A percentile compares a stretch with the other conserved stretches of the same genome.
Evolutionary conservation across 768 basidiomycete species (phyloP).

Genomic region (Macrolepiota fuliginosa): DNA sequence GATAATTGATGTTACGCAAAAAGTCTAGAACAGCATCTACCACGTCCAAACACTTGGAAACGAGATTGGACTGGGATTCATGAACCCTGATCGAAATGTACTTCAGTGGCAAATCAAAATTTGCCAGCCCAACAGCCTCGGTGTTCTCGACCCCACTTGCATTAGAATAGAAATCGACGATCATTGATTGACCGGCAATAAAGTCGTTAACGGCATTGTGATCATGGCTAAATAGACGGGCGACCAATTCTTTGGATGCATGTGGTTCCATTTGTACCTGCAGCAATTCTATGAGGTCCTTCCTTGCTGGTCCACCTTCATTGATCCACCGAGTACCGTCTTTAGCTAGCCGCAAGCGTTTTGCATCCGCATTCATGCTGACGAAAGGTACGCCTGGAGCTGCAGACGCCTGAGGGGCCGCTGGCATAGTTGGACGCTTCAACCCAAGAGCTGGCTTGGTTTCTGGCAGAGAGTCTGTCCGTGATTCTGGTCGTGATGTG

Average conservation of each 20-base stretch:
- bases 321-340: slow-evolving; percentile 84
- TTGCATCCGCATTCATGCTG: slow-evolving; percentile 57
- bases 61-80: slow-evolving; percentile 87
- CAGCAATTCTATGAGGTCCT: slow-evolving; percentile 83
- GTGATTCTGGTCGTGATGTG: slow-evolving; percentile 49
- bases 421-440: slow-evolving; percentile 25
- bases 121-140: slow-evolving; percentile 71
- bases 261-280: slow-evolving; percentile 91
- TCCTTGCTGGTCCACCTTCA: slow-evolving; percentile 77
- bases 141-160: slow-evolving; percentile 57
- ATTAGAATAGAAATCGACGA: slow-evolving; percentile 73
- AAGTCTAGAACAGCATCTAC: slow-evolving; percentile 78
- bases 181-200: slow-evolving; percentile 67
- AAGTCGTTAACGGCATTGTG: slow-evolving; percentile 95
- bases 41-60: slow-evolving; percentile 85
- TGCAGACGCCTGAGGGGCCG: slow-evolving; percentile 22
- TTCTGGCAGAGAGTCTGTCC: slow-evolving; percentile 41
- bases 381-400: slow-evolving; percentile 41
- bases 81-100: slow-evolving; percentile 89
- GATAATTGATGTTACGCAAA: slow-evolving; percentile 68
- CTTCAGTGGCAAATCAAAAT: slow-evolving; percentile 89
- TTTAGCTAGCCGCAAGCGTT: slow-evolving; percentile 65
- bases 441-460: slow-evolving; percentile 31
- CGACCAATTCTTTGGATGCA: slow-evolving; percentile 69
- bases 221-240: slow-evolving; percentile 89